Base-by-base conservation (phyloP, 2,329 filamentous ascomycete species). In the Plectosphaerella cucumerina region DNA sequence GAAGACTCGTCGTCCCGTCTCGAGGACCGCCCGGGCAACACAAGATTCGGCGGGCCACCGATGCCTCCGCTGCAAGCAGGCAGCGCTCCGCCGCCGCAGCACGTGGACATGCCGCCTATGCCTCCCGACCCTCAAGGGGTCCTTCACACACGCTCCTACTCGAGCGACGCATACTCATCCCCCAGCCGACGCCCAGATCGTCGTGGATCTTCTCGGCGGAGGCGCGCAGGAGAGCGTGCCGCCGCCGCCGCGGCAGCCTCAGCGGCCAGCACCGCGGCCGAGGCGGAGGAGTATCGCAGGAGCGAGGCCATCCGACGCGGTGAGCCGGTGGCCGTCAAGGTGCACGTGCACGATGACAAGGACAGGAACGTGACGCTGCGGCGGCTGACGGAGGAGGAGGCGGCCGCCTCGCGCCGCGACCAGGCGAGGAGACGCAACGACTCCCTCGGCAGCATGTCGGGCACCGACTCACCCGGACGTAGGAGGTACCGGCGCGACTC, bases 361-460 rank as follows among this genome's bases (percentile, higher is more conserved):
- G 77, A 82, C 52, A 72, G 78, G 54, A 83, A 83, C 55, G 76
- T 86, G 51, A 86, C 82, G 14, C 67, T 86, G 41, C 76, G 82
- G 35, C 73, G 80, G 34, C 67, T 86, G 21, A 84, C 83, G 0
- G 81, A 84, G 22, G 77, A 82, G 54, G 83, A 86, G 62, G 73
- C 78, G 3, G 70, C 72, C 33, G 71, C 71, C 26, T 68, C 64
- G 4, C 64, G 70, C 12, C 70, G 71, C 43, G 65, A 67, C 10
- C 61, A 65, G 21, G 64, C 69, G 46, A 62, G 70, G 35, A 64
- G 65, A 43, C 69, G 80, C 47, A 71, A 68, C 42, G 76, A 78
- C 53, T 82, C 80, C 10, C 65, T 75, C 31, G 82, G 78, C 61
- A 84, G 77, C 59, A 56, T 82, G 3, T 84, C 80, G 4, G 82